These are phyloP conservation scores for Schrenkiella parvula DNA, from an alignment of 345 rosid species.

Conservation along the genomic window DNA sequence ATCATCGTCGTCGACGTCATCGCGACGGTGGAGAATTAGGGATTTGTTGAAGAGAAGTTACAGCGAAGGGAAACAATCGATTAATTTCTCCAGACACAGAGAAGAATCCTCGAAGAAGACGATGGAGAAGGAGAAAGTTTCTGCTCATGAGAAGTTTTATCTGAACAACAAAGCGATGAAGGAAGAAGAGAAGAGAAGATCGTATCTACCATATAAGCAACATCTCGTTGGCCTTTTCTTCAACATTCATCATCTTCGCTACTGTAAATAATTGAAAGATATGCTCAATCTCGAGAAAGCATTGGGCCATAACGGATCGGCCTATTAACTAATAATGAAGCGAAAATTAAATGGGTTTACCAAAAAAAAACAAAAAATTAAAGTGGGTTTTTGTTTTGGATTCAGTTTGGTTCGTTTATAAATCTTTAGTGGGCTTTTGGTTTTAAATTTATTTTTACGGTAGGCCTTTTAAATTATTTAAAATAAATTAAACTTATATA, in stretches of 20 bases:
- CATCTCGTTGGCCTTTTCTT: constrained; percentile 55
- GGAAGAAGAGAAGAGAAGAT: constrained; percentile 49
- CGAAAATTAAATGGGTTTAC: background rate
- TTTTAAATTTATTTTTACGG: background rate
- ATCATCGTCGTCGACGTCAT: background rate
- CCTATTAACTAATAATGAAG: background rate
- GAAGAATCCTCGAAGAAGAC: background rate
- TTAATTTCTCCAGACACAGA: constrained; percentile 18
- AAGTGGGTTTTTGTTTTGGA: background rate
- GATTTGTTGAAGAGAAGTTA: constrained; percentile 59
- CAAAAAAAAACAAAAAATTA: too few species aligned
- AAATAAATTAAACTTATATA: too few species aligned
- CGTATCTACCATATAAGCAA: constrained; percentile 64
- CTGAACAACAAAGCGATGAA: constrained; percentile 47
- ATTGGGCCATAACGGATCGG: background rate
- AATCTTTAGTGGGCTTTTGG: background rate
- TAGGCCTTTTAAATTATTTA: too few species aligned
- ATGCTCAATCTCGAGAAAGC: too few species aligned
- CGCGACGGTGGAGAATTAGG: constrained; percentile 49
- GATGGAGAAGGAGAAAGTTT: constrained; percentile 12
- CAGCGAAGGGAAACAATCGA: constrained; percentile 64
- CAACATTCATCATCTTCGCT: constrained; percentile 1
- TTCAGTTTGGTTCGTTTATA: background rate
- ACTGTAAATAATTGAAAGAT: too few species aligned
- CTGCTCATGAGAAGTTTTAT: constrained; percentile 59